Percentiles rank a stretch among this genome's conserved stretches.
phyloP scores from a whole-genome alignment of 139 green algal genomes.

The Auxenochlorella pyrenoidosa region DNA sequence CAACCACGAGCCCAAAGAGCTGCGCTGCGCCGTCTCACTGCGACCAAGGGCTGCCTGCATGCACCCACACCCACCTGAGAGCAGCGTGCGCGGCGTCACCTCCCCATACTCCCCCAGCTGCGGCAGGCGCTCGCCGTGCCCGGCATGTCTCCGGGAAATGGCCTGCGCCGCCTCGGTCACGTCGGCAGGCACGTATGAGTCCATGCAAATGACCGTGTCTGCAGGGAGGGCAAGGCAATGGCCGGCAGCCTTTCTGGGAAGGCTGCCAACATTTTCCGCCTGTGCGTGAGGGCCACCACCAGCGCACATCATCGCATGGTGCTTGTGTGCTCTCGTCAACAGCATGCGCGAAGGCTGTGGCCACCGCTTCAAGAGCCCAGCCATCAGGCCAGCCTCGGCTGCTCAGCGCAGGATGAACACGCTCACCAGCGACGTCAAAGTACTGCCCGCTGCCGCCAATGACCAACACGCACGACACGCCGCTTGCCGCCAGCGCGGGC shows the following conservation, averaged over 20 bases:
- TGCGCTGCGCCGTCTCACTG: neutral
- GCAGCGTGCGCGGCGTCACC: conserved; percentile 9
- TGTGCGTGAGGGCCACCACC: too few species aligned
- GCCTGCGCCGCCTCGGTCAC: conserved; percentile 55
- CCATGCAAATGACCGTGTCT: conserved; percentile 70
- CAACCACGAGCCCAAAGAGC: too few species aligned
- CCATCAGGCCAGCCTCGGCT: neutral
- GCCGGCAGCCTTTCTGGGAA: neutral
- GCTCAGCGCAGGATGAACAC: neutral
- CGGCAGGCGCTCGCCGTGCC: neutral
- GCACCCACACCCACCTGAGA: neutral
- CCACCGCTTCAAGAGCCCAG: too few species aligned
- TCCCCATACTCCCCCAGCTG: neutral
- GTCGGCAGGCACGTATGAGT: conserved; percentile 54
- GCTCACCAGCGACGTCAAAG: conserved; percentile 58
- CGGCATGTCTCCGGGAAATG: conserved; percentile 45
- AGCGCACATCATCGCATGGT: too few species aligned
- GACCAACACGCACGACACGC: conserved; percentile 64
- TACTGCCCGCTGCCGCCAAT: conserved; percentile 77
- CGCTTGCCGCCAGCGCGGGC: conserved; percentile 24
- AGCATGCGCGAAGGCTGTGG: too few species aligned
- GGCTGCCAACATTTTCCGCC: too few species aligned
- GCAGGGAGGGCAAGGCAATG: neutral
- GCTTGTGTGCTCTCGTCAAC: too few species aligned
- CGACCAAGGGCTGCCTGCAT: neutral